Base-by-base conservation (phyloP, 257 asterid genomes). In the Solanum bukasovii region DNA sequence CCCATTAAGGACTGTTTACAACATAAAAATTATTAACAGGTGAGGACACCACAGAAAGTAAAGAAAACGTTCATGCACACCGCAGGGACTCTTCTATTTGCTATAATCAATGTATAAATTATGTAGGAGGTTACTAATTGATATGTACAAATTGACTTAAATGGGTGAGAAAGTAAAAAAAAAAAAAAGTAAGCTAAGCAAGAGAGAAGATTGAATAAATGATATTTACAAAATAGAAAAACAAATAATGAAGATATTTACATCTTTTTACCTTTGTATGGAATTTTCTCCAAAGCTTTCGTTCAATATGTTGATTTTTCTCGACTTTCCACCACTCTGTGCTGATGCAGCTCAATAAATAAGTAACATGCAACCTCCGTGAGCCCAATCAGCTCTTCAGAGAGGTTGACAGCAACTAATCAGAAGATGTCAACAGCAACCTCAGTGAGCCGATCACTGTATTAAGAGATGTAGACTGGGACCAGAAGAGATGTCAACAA, bases 261-360 rank as follows among this genome's bases (percentile, higher is more conserved):
- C 98, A 94, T 37, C 70, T 90, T 88, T 90, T 91, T 88, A 92
- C 95, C 96, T 95, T 90, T 91, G 90, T 77, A 94, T 90, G 90
- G 89, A 93, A 90, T 90, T 92, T 92, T 94, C 88, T 92, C 91
- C 93, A 42, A 90, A 89, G 94, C 95, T 96, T 93, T 95, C 91
- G 29, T 89, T 35, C 79, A 89, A 89, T 74, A 83, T 84, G 67
- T 38, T 89, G 84, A 87, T 86, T 91, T 81, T 77, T 90, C 90
- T 88, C 86, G 83, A 84, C 84, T 73, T 56, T 59, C 83, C 88
- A 91, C 87, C 87, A 86, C 89, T 91, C 88, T 89, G 10, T 52
- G 90, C 81, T 29, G 90, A 88, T 93, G 93, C 92, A 95, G 92
- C 95, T 91, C 88, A 93, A 96, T 90, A 59, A 89, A 91, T 91